Evolutionary conservation across 1,139 yeast genomes (phyloP).

Genomic region (Insectozyma bohioensis): DNA sequence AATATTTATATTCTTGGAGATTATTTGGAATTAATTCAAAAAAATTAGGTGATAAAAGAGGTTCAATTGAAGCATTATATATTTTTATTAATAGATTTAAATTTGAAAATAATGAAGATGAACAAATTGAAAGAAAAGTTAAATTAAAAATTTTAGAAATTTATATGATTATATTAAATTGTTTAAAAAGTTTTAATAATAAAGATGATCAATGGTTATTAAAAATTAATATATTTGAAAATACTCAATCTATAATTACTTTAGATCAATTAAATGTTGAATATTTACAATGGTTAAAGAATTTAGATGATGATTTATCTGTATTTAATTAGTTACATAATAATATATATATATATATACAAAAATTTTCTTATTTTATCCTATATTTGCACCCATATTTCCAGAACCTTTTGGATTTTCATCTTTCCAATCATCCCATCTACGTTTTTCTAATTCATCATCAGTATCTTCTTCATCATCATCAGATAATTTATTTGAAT

Average conservation of each 20-base stretch:
- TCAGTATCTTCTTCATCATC: conserved; percentile 46
- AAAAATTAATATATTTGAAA: conserved; percentile 21
- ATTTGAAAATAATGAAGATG: conserved; percentile 15
- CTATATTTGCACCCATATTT: conserved; percentile 75
- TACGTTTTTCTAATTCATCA: conserved; percentile 57
- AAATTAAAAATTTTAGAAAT: conserved; percentile 42
- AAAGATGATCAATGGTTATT: conserved; percentile 59
- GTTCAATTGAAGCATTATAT: conserved; percentile 58
- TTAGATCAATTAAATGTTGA: conserved; percentile 33
- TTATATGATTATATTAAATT: conserved; percentile 50
- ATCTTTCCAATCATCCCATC: conserved; percentile 94
- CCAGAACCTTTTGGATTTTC: conserved; percentile 87
- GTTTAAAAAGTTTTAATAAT: conserved; percentile 42
- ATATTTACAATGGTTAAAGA: conserved; percentile 36
- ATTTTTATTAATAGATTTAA: conserved; percentile 47
- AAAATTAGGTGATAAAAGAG: conserved; percentile 42
- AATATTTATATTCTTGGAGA: conserved; percentile 58
- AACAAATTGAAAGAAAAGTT: conserved; percentile 29
- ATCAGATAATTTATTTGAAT: conserved; percentile 22
- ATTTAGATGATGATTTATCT: conserved; percentile 25
- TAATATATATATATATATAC: conserved; percentile 5
- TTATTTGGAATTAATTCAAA: conserved; percentile 24
- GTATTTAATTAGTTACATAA: conserved; percentile 3
- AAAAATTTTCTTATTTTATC: conserved; percentile 34
- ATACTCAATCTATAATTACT: conserved; percentile 25